Conservation (phyloP, 805 yeast species). For the Nakazawaea ambrosiae region DNA sequence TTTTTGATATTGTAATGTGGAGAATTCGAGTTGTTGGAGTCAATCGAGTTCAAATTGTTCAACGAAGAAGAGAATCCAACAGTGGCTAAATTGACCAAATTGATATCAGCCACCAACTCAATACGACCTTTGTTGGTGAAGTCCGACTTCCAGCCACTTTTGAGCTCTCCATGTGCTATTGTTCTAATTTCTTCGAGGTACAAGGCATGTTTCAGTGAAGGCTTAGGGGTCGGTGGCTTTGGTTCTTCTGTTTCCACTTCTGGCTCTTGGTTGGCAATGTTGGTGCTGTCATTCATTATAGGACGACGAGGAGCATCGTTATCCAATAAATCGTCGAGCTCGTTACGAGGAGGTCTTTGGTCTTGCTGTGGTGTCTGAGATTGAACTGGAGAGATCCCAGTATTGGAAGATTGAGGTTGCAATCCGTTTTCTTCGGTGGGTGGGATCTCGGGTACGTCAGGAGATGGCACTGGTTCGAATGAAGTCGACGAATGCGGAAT, state of each 20-base stretch:
- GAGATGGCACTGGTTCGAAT: constrained; percentile 3
- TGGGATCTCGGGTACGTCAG: background rate
- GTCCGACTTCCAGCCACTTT: constrained; percentile 94
- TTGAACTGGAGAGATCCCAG: constrained; percentile 5
- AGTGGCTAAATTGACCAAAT: constrained; percentile 51
- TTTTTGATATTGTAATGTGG: constrained; percentile 21
- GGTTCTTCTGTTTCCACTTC: constrained; percentile 13
- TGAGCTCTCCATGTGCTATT: constrained; percentile 72
- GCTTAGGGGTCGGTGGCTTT: constrained; percentile 17
- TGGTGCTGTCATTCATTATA: constrained; percentile 4
- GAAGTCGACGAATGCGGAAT: background rate
- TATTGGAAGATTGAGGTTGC: constrained; percentile 2
- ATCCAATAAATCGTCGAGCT: constrained; percentile 9
- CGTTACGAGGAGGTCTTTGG: constrained; percentile 1
- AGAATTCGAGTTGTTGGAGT: constrained; percentile 24
- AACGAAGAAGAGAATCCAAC: constrained; percentile 30
- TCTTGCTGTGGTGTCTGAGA: constrained; percentile 3
- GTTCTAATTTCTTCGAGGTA: constrained; percentile 70
- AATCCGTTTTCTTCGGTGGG: background rate
- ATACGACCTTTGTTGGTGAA: constrained; percentile 71
- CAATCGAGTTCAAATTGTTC: constrained; percentile 21
- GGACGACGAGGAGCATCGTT: constrained; percentile 9
- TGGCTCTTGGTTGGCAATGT: constrained; percentile 8
- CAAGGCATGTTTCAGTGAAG: constrained; percentile 29
- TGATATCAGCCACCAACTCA: constrained; percentile 69